Evolutionary conservation across 768 basidiomycete species (phyloP).

Genomic region (Stropharia rugosoannulata): DNA sequence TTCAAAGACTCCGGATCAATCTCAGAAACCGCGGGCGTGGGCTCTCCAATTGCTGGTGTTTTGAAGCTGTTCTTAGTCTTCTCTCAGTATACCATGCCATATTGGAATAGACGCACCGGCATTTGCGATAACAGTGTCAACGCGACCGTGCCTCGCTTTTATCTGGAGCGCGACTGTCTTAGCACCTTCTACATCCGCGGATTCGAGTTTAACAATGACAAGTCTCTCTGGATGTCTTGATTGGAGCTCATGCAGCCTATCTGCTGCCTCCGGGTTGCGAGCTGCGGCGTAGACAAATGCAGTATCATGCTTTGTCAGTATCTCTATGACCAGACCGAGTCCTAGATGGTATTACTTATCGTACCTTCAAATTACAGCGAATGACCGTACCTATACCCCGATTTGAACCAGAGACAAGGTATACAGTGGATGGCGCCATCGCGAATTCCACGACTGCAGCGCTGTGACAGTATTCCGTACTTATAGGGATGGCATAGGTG

Average conservation of each 20-base stretch:
- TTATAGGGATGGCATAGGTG: too few relatives aligned
- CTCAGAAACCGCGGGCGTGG: too few relatives aligned
- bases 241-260: not conserved
- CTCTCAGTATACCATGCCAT: not conserved
- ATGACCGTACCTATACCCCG: too few relatives aligned
- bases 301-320: not conserved
- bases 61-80: not conserved
- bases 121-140: slow-evolving; percentile 1
- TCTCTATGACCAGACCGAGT: not conserved
- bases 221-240: not conserved
- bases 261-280: not conserved
- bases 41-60: not conserved
- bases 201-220: not conserved
- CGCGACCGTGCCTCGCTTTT: not conserved
- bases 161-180: not conserved
- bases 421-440: too few relatives aligned
- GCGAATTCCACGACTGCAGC: too few relatives aligned
- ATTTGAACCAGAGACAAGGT: too few relatives aligned
- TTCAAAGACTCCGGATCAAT: too few relatives aligned
- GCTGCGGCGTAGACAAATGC: slow-evolving; percentile 2
- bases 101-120: not conserved
- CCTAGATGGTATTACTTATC: not conserved
- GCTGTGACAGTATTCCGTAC: too few relatives aligned
- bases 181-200: not conserved
- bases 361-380: too few relatives aligned